Base-by-base conservation (phyloP, 371 early-diverging fungal genomes). In the Batkoa obscura region DNA sequence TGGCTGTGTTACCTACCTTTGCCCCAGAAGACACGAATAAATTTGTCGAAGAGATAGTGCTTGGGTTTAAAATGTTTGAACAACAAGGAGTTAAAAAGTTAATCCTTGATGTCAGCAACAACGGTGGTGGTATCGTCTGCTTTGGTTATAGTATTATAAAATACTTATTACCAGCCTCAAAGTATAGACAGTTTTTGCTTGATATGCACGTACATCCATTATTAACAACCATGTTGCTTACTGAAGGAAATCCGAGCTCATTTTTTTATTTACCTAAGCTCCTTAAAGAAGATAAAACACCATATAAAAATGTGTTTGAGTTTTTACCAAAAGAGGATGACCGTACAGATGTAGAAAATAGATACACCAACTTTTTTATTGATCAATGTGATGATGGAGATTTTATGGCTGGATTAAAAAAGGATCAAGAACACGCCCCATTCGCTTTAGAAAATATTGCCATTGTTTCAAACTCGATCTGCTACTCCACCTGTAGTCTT, bases 41-140 rank as follows among this genome's bases (percentile, higher is more conserved):
- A 34, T 50, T 50, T 36, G 5, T 31, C 12, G 50, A 34, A 2
- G 50, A 50, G 33, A 8, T 30, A 12, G 64, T 62, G 48, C 38
- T 50, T 10, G 67, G 67, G 8, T 62, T 66, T 31, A 58, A 55
- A 4, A 62, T 34, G 0, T 41, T 66, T 47, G 55, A 58, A 32
- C 37, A 49, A 23, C 58, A 56, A 4, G 64, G 64, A 13, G 62
- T 61, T 1, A 62, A 37, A 0, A 62, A 48, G 35, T 37, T 66
- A 38, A 62, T 64, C 31, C 47, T 64, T 8, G 67, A 67, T 38
- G 34, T 67, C 8, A 62, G 62, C 37, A 62, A 58, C 49, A 67
- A 67, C 51, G 51, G 63, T 15, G 67, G 67, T 2, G 67, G 67
- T 0, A 64, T 64, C 17, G 63, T 67, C 10, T 67, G 67, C 38